These are phyloP conservation scores for Keithomyces neogunnii DNA, from an alignment of 2,329 filamentous ascomycete species.

Conservation along the genomic window DNA sequence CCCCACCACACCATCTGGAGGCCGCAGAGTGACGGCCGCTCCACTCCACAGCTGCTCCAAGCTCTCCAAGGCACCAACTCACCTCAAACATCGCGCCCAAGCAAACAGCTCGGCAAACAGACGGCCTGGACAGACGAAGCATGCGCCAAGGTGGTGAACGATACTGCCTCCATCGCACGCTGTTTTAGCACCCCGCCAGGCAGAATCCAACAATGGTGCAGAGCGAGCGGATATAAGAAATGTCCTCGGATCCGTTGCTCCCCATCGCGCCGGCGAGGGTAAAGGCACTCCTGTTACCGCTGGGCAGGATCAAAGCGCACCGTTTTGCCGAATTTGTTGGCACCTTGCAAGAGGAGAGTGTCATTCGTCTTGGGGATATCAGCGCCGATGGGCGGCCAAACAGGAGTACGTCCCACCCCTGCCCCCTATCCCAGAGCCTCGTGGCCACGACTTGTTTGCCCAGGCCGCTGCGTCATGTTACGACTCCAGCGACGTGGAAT, in stretches of 20 bases:
- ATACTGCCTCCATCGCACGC: not conserved
- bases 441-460: too few relatives aligned
- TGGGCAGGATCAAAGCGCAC: conserved; percentile 76
- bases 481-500: too few relatives aligned
- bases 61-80: not conserved
- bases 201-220: conserved; percentile 21
- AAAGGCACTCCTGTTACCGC: conserved; percentile 75
- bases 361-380: conserved; percentile 78
- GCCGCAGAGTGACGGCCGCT: too few relatives aligned
- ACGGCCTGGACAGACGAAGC: not conserved
- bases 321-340: conserved; percentile 73
- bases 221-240: conserved; percentile 44
- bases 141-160: not conserved
- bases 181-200: not conserved
- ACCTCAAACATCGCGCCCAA: not conserved
- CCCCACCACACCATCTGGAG: too few relatives aligned
- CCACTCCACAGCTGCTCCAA: not conserved
- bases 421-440: not conserved
- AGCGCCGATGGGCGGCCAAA: conserved; percentile 77
- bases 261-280: conserved; percentile 88
- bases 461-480: too few relatives aligned
- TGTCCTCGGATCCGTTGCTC: conserved; percentile 83
- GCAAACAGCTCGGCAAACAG: not conserved
- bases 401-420: not conserved
- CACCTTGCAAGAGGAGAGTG: conserved; percentile 68